Base-by-base conservation (phyloP, 768 basidiomycete species). In the Suillus plorans region DNA sequence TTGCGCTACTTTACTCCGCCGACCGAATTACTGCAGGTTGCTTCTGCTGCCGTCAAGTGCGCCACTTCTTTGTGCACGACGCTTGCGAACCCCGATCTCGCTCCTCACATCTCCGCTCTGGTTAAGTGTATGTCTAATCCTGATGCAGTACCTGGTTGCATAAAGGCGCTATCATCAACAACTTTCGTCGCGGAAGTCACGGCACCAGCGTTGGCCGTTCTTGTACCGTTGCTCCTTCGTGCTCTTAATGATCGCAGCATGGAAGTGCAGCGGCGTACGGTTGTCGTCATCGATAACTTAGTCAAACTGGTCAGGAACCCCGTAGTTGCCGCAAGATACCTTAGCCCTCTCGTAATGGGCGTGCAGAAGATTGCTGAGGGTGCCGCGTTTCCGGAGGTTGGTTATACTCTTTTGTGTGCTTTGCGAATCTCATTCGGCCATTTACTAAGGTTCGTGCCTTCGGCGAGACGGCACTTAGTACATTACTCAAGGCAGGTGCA, bases 151-250 rank as follows among this genome's bases (percentile, higher is more conserved):
- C 87, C 95, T 5, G 88, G 89, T 37, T 97, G 95, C 70, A 95
- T 98, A 85, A 99, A 99, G 81, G 87, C 94, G 22, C 84, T 99
- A 13, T 97, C 96, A 5, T 93, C 88, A 67, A 95, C 94, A 20
- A 98, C 97, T 18, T 99, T 98, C 69, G 97, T 99, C 65, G 92
- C 96, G 61, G 97, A 99, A 80, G 94, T 99, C 69, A 97, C 91
- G 28, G 89, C 94, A 0, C 96, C 97, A n/a, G 94, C 96, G 13
- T 85, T 99, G 37, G 97, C 97, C 18, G 95, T 99, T 68, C 87
- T 99, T 63, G 94, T 96, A 8, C 97, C 97, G 8, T 86, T 99
- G 28, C 82, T 99, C 57, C 82, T 86, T 50, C 94, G 97, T 72
- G 96, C 94, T 12, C 82, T 98, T 70, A 96, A 96, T 69, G 96